A percentile compares a stretch with the other conserved stretches of the same genome.
Conservation (phyloP, 495 filamentous ascomycete species). For the Penicillium psychrofluorescens region DNA sequence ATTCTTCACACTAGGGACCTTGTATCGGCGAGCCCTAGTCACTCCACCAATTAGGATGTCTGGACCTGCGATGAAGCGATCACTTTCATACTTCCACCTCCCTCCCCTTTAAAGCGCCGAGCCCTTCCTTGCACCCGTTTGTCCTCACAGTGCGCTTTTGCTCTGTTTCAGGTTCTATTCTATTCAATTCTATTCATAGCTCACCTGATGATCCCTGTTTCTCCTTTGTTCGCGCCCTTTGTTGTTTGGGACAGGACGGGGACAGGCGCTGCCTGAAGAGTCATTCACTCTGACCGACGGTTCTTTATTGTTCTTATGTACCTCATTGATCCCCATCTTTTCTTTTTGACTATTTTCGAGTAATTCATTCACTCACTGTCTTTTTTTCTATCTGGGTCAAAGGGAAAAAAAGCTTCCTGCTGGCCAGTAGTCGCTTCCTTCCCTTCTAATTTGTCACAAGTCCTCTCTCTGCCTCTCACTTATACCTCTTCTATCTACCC, state of each 20-base stretch:
- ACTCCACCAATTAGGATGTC: too few relatives aligned
- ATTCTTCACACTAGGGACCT: background rate
- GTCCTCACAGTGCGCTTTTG: too few relatives aligned
- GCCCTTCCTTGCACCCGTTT: too few relatives aligned
- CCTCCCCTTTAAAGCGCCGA: too few relatives aligned
- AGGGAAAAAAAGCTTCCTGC: slow-evolving; percentile 18
- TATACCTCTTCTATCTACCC: slow-evolving; percentile 15
- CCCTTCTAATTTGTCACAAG: slow-evolving; percentile 23
- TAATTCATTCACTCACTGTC: slow-evolving; percentile 13
- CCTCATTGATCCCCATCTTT: slow-evolving; percentile 13
- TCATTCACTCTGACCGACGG: background rate
- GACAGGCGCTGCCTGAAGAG: background rate
- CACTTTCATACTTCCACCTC: too few relatives aligned
- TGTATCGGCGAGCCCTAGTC: too few relatives aligned
- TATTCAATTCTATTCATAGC: slow-evolving; percentile 7
- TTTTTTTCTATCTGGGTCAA: background rate
- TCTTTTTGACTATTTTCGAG: slow-evolving; percentile 12
- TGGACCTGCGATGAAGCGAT: too few relatives aligned
- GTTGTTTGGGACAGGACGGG: background rate
- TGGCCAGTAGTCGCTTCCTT: slow-evolving; percentile 28
- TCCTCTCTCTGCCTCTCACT: slow-evolving; percentile 7
- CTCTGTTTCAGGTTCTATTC: too few relatives aligned
- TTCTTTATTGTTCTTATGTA: slow-evolving; percentile 4
- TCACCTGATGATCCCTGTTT: too few relatives aligned
- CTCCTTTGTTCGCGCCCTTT: background rate